Base-by-base conservation (phyloP, 768 basidiomycete species). In the Tulasnella calospora region DNA sequence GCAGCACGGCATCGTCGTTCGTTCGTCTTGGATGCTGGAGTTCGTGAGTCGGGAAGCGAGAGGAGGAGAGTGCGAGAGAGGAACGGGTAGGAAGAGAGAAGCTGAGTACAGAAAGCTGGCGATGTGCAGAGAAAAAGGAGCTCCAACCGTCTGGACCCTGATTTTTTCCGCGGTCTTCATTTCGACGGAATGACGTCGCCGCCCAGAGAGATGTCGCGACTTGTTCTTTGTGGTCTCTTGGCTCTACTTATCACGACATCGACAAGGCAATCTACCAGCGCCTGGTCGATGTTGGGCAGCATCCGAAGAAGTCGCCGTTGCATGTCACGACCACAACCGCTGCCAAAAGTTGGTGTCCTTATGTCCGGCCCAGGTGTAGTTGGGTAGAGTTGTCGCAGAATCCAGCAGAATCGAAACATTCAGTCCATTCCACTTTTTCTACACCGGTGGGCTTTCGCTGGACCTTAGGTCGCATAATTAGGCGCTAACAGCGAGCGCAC, bases 1-100 rank as follows among this genome's bases (percentile, higher is more conserved):
- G 51, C 74, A 76, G 55, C 74, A 76, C 7, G 47, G 46, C 74
- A 76, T 76, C 23, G 55, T 57, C 55, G 55, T 57, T 3, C 12
- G 19, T 12, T 46, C 3, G 7, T 46, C 13, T 46, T 46, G 12
- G 44, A 12, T 46, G 44, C 13, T 46, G 44, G 44, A 75, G 38
- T 38, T 38, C 38, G 38, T 38, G 38, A 38, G 47, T 72, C 71
- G 12, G 3, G 23, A 72, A 23, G 71, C 13, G 36, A 30, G 71
- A 35, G 23, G 30, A 47, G 73, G 30, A 46, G 61, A 41, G 33
- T 12, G 33, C 35, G 51, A n/a, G 36, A 33, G 61, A 23, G 36
- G 61, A 76, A 41, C 10, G 74, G 8, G 23, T 51, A 47, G 13
- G 74, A 46, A 55, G 74, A 36, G 61, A 36, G 40, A 57, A 57